Percentiles rank a stretch among this genome's conserved stretches.
These are phyloP conservation scores for Vicia faba DNA, from an alignment of 306 rosid genomes.

Conservation along the genomic window DNA sequence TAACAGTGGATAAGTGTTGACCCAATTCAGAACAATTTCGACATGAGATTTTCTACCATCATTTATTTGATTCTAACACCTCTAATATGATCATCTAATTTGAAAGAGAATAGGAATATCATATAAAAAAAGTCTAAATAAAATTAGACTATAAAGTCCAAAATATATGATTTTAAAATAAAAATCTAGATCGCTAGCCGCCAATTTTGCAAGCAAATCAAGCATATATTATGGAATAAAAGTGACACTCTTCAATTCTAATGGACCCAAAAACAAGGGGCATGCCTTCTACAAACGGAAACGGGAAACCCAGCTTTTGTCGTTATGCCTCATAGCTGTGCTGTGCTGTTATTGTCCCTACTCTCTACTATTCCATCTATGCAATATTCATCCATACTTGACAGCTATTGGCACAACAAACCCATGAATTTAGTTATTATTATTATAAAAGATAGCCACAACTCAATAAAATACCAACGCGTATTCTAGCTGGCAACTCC, in stretches of 20 bases:
- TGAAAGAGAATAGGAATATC: too few relatives aligned
- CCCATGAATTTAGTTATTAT: background rate
- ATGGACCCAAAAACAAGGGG: slow-evolving; percentile 10
- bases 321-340: background rate
- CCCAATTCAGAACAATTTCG: too few relatives aligned
- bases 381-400: slow-evolving; percentile 5
- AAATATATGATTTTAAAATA: too few relatives aligned
- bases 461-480: slow-evolving; percentile 7
- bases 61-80: too few relatives aligned
- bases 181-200: background rate
- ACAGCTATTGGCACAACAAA: background rate
- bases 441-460: background rate
- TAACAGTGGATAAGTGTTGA: too few relatives aligned
- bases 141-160: too few relatives aligned
- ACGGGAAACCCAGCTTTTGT: background rate
- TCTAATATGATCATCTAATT: too few relatives aligned
- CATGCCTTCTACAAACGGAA: background rate
- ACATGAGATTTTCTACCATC: too few relatives aligned
- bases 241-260: background rate
- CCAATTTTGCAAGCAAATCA: slow-evolving; percentile 5
- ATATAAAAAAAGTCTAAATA: too few relatives aligned
- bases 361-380: background rate
- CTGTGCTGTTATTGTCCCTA: too few relatives aligned
- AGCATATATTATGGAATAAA: slow-evolving; percentile 10
- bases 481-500: slow-evolving; percentile 23